Evolutionary conservation across 208 protist genomes (phyloP).

Genomic region (Tritrichomonas musculus): DNA sequence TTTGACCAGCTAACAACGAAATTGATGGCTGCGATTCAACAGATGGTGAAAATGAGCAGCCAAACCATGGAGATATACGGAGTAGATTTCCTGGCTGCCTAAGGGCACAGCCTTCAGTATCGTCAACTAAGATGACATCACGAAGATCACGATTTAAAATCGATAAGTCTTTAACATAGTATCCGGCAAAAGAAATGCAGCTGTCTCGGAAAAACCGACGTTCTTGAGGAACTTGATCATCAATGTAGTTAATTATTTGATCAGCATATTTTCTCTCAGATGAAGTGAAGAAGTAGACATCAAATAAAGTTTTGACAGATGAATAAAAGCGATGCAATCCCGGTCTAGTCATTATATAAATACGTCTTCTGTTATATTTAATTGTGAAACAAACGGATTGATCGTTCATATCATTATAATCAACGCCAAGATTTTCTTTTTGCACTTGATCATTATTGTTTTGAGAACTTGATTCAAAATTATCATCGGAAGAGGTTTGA

Average conservation of each 20-base stretch:
- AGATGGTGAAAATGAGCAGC: too few species aligned
- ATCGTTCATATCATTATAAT: too few species aligned
- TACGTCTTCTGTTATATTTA: background rate
- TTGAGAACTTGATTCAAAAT: too few species aligned
- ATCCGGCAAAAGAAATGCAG: background rate
- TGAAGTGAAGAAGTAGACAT: background rate
- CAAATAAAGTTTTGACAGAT: background rate
- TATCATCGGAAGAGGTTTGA: too few species aligned
- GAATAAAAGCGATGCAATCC: background rate
- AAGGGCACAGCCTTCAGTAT: background rate
- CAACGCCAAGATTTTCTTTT: too few species aligned
- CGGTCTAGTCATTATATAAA: background rate
- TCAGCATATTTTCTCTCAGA: background rate
- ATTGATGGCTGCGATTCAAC: too few species aligned
- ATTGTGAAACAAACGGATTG: background rate
- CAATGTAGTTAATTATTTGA: background rate
- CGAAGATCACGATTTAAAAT: background rate
- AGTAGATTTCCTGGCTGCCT: background rate
- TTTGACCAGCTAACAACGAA: too few species aligned
- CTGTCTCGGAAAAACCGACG: background rate
- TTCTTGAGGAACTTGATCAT: background rate
- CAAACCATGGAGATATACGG: background rate
- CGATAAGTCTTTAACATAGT: background rate
- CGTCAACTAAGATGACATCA: background rate
- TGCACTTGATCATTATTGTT: too few species aligned